Evolutionary conservation across 768 basidiomycete species (phyloP).

Genomic region (Lepiota subincarnata): DNA sequence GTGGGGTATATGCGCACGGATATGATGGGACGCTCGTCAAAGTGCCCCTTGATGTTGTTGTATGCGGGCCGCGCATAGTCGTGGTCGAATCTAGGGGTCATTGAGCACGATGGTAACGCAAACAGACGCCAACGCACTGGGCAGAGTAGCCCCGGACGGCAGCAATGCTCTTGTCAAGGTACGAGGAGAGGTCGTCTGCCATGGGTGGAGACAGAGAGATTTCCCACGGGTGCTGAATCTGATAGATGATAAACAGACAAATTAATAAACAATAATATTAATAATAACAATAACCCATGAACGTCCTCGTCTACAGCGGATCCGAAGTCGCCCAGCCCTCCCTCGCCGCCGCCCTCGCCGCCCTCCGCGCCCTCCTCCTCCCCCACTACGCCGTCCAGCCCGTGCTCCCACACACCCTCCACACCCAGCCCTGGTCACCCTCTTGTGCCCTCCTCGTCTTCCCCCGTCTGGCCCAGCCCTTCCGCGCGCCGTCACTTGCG

Average conservation of each 20-base stretch:
- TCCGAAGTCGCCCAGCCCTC: constrained; percentile 16
- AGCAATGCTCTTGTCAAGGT: constrained; percentile 4
- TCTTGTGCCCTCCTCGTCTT: constrained; percentile 16
- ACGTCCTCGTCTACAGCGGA: constrained; percentile 17
- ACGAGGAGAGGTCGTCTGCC: not conserved
- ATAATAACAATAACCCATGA: constrained; percentile 9
- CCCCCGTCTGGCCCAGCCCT: constrained; percentile 6
- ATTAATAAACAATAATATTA: not conserved
- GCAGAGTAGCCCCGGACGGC: not conserved
- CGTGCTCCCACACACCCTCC: constrained; percentile 10
- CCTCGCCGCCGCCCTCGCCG: constrained; percentile 11
- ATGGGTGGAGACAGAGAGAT: not conserved
- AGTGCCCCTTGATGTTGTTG: constrained; percentile 2
- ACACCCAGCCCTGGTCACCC: constrained; percentile 15
- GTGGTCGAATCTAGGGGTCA: not conserved
- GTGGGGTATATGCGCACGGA: not conserved
- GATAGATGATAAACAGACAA: not conserved
- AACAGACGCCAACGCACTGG: not conserved
- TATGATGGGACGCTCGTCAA: constrained; percentile 5
- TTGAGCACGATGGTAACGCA: not conserved
- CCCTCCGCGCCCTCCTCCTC: constrained; percentile 10
- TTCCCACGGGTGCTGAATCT: not conserved
- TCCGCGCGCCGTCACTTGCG: not conserved
- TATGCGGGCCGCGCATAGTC: constrained; percentile 9
- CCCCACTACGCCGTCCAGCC: constrained; percentile 15